Percentiles rank a stretch among this genome's conserved stretches.
Evolutionary conservation across 805 yeast species (phyloP).

Genomic region (Ogataea angusta): DNA sequence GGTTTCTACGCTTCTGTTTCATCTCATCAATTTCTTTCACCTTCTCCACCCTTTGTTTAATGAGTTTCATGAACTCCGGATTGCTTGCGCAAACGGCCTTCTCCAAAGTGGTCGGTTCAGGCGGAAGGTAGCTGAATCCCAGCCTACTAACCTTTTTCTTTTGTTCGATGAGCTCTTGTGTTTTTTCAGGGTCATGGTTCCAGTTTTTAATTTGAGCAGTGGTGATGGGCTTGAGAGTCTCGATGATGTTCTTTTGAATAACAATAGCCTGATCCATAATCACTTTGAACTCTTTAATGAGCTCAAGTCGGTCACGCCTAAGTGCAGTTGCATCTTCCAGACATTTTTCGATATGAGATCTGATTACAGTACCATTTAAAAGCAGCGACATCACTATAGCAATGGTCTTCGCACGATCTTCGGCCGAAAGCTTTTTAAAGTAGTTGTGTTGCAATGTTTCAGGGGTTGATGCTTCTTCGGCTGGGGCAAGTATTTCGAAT

Average conservation of each 20-base stretch:
- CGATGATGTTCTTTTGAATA: conserved; percentile 40
- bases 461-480: conserved; percentile 45
- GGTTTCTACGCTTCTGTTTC: conserved; percentile 44
- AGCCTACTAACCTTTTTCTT: conserved; percentile 28
- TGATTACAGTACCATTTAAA: conserved; percentile 53
- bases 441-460: conserved; percentile 52
- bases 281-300: conserved; percentile 55
- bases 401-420: conserved; percentile 54
- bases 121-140: conserved; percentile 25
- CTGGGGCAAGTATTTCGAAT: conserved; percentile 57
- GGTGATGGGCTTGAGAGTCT: conserved; percentile 29
- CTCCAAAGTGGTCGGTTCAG: conserved; percentile 34
- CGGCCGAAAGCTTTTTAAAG: conserved; percentile 46
- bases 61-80: conserved; percentile 40
- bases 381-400: conserved; percentile 63
- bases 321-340: conserved; percentile 59
- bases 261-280: conserved; percentile 49
- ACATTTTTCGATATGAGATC: conserved; percentile 64
- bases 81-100: conserved; percentile 39
- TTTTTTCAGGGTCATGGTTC: conserved; percentile 24
- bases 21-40: conserved; percentile 43
- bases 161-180: conserved; percentile 15
- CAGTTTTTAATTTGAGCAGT: conserved; percentile 20
- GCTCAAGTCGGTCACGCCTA: conserved; percentile 66
- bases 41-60: conserved; percentile 43